These are phyloP conservation scores for Candida oleophila DNA, from an alignment of 805 yeast species.

Conservation along the genomic window DNA sequence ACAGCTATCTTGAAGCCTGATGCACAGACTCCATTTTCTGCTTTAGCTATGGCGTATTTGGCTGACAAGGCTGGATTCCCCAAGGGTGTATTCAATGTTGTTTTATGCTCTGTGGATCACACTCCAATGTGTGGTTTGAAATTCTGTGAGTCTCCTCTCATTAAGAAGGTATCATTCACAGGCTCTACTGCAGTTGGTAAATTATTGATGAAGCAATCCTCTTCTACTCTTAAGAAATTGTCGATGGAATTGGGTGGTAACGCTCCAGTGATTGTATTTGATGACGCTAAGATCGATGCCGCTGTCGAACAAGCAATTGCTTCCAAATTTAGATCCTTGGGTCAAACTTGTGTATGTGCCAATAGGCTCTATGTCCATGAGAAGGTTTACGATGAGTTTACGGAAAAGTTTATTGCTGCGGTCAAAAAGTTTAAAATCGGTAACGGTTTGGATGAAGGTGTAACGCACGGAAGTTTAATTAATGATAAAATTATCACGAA, in stretches of 20 bases:
- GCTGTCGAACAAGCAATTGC: constrained; percentile 68
- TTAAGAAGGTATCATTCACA: constrained; percentile 71
- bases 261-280: constrained; percentile 75
- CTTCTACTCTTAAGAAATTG: constrained; percentile 64
- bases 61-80: constrained; percentile 63
- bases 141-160: constrained; percentile 52
- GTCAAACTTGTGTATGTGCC: constrained; percentile 83
- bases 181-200: constrained; percentile 78
- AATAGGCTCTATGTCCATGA: constrained; percentile 69
- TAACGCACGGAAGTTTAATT: constrained; percentile 59
- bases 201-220: constrained; percentile 58
- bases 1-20: constrained; percentile 62
- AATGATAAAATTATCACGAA: constrained; percentile 50
- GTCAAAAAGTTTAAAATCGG: constrained; percentile 53
- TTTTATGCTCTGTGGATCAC: constrained; percentile 43
- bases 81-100: constrained; percentile 53
- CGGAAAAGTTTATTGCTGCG: constrained; percentile 45
- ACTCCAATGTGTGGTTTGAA: constrained; percentile 55
- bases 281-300: constrained; percentile 64
- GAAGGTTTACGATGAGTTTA: constrained; percentile 61
- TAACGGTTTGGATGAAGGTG: constrained; percentile 50
- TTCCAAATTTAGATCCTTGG: constrained; percentile 71
- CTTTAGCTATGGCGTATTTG: constrained; percentile 55
- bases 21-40: constrained; percentile 59
- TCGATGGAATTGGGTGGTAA: constrained; percentile 80